Evolutionary conservation across 2,329 filamentous ascomycete species (phyloP), one percentile per base, ranked within the genome.

Genomic region (Diaporthe nobilis): DNA sequence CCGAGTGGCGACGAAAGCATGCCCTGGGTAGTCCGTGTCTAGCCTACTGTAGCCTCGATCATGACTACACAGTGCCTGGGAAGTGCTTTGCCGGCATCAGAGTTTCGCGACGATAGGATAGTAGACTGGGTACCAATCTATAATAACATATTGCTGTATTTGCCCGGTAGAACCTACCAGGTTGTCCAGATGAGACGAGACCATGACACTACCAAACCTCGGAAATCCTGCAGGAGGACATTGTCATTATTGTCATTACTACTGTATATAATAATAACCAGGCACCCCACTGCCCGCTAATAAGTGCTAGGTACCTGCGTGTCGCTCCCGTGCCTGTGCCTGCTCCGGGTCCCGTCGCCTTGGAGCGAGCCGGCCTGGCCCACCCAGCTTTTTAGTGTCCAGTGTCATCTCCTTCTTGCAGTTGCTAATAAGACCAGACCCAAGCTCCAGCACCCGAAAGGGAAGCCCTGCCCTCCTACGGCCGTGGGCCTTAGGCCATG

Each of bases 401-500:
- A 73, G 71, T 63, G 71, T 73, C 65, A 70, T 70, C 65, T 70
- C 65, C 49, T 9, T 70, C 22, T 42, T 70, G 65, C 49, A n/a
- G 31, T n/a, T 70, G 47, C 49, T 70, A 55, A 70, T 70, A 70
- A 70, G 65, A 70, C 34, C 49, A 70, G 65, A 70, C 65, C 65
- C 49, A 39, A 70, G 65, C 65, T 70, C 34, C 65, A 70, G 65
- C 22, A 53, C 65, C 65, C 65, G 34, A 68, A 70, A 42, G 47
- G 65, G 49, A 55, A 70, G 65, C 49, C 49, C 65, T 70, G 31
- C 34, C 31, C 65, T 68, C 65, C 65, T 31, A 68, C 31, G 47
- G 65, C 47, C 65, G 47, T 68, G 65, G 65, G 65, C 47, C 65
- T 25, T 39, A 22, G 47, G 63, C 63, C 63, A 39, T 39, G 63